Evolutionary conservation across 2,329 filamentous ascomycete species (phyloP).

Genomic region (Xylariaceae sp.): DNA sequence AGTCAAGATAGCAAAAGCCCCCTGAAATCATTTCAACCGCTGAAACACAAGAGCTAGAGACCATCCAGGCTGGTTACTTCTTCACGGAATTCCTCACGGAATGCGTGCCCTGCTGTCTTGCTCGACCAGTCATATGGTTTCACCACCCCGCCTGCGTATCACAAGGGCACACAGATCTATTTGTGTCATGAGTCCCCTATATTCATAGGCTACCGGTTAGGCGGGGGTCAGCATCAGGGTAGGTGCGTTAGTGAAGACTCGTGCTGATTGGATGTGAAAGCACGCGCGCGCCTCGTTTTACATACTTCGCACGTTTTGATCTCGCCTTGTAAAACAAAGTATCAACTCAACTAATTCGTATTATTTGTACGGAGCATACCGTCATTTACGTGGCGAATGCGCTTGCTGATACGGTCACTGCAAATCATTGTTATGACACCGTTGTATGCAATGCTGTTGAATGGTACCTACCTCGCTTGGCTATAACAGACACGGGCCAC

Average conservation of each 20-base stretch:
- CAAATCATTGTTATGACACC: too few species aligned
- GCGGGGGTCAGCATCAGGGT: neutral
- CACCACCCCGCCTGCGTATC: neutral
- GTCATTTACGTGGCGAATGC: too few species aligned
- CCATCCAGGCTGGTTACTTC: too few species aligned
- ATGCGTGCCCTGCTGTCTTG: neutral
- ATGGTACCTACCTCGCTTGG: too few species aligned
- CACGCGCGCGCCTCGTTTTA: neutral
- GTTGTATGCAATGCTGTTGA: too few species aligned
- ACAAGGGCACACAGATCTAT: neutral
- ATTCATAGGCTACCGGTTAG: neutral
- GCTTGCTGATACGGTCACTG: too few species aligned
- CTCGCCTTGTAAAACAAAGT: neutral
- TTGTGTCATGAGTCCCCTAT: neutral
- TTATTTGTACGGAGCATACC: too few species aligned
- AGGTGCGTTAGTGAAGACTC: neutral
- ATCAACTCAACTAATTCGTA: too few species aligned
- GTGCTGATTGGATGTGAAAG: neutral
- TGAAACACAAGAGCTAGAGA: neutral
- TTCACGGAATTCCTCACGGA: too few species aligned
- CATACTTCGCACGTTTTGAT: too few species aligned
- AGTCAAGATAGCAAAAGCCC: neutral
- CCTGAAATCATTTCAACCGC: neutral
- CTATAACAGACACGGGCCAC: too few species aligned
- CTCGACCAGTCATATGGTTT: neutral